Percentiles rank a stretch among this genome's conserved stretches.
phyloP scores from a whole-genome alignment of 139 green algal genomes.

The Micractinium sp. region DNA sequence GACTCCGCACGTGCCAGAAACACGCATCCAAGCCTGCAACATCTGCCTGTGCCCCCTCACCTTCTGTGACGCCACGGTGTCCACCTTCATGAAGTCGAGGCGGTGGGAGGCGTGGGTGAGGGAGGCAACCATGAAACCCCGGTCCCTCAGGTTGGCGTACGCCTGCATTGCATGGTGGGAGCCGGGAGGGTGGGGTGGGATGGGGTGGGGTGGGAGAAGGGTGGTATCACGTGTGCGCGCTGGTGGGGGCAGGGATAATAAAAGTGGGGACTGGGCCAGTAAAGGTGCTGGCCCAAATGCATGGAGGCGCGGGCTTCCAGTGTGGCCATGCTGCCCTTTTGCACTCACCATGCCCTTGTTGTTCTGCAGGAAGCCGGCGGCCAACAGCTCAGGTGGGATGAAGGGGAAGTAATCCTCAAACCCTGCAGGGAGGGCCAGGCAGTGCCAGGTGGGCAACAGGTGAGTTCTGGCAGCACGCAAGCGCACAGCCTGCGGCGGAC shows the following conservation, averaged over 20 bases:
- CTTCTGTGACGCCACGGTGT: neutral
- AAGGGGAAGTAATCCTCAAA: neutral
- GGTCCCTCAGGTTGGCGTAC: neutral
- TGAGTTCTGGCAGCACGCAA: neutral
- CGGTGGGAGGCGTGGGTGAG: neutral
- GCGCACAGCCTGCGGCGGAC: no score
- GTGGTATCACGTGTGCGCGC: no score
- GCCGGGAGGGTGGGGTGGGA: neutral
- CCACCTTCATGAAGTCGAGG: neutral
- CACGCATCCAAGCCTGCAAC: no score
- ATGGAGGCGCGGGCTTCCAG: neutral
- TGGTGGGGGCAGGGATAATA: neutral
- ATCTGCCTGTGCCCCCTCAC: no score
- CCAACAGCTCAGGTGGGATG: neutral
- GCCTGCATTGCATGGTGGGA: neutral
- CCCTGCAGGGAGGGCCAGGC: neutral
- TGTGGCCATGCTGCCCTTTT: no score
- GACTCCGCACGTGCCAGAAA: no score
- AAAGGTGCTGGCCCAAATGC: neutral
- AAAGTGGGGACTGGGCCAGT: no score
- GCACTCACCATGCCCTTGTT: neutral
- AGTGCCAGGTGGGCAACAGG: neutral
- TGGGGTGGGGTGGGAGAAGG: no score
- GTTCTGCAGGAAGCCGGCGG: neutral
- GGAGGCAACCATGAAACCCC: constrained; percentile 2